Conservation (phyloP, 2,329 filamentous ascomycete species). For the Fusarium guadeloupense region DNA sequence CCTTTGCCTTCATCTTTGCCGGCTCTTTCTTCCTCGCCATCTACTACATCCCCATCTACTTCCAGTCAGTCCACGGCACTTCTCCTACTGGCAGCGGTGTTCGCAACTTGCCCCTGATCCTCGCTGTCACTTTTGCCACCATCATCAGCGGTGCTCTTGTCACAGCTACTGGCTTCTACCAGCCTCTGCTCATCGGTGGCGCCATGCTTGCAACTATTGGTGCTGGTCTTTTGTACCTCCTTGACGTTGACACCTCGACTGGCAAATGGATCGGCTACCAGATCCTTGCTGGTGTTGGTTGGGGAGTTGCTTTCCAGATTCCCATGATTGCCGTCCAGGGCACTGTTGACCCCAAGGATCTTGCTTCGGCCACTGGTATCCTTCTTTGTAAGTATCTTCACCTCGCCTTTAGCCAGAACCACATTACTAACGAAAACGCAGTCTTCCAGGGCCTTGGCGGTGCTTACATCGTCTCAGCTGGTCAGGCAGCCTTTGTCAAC, state of each 20-base stretch:
- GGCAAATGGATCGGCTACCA: constrained; percentile 64
- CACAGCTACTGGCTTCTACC: constrained; percentile 53
- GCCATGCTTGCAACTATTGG: constrained; percentile 55
- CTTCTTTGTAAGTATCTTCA: constrained; percentile 51
- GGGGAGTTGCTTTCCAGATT: constrained; percentile 57
- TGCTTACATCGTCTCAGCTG: constrained; percentile 59
- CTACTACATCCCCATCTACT: constrained; percentile 60
- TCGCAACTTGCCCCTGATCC: constrained; percentile 57
- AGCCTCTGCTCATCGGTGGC: constrained; percentile 58
- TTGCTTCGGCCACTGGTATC: constrained; percentile 58
- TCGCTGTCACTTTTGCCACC: constrained; percentile 55
- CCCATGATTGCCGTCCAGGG: constrained; percentile 61
- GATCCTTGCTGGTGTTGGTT: constrained; percentile 59
- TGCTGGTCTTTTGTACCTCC: constrained; percentile 54
- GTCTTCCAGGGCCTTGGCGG: constrained; percentile 62
- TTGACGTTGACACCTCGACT: constrained; percentile 51
- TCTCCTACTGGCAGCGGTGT: constrained; percentile 54
- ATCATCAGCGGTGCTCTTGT: constrained; percentile 53
- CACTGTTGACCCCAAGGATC: constrained; percentile 52
- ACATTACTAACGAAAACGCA: constrained; percentile 29
- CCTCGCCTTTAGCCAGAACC: background rate
- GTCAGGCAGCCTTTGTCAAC: constrained; percentile 59
- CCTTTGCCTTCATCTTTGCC: constrained; percentile 54
- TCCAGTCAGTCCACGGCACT: constrained; percentile 53
- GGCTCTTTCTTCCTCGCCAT: constrained; percentile 56